Conservation (phyloP, 768 basidiomycete species). For the Pisolithus sp. region DNA sequence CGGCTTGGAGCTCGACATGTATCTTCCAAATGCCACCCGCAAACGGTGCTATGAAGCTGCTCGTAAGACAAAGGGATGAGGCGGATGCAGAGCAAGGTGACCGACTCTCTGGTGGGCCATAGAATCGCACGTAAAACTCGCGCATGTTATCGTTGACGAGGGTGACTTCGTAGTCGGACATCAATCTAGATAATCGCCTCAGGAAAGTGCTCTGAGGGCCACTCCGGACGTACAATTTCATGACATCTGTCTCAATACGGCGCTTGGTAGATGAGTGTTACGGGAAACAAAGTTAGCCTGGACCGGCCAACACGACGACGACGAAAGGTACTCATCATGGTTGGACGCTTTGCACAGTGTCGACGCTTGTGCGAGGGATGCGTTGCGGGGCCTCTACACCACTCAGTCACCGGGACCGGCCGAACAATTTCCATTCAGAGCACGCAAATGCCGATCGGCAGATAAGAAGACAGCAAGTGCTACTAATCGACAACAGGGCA, state of each 20-base stretch:
- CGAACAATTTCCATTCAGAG: constrained; percentile 18
- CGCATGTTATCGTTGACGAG: constrained; percentile 99
- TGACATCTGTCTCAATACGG: constrained; percentile 97
- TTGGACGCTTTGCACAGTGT: constrained; percentile 9
- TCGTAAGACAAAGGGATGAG: background rate
- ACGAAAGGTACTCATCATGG: constrained; percentile 54
- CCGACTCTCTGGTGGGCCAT: constrained; percentile 91
- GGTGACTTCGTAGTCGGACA: constrained; percentile 98
- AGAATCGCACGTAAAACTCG: constrained; percentile 96
- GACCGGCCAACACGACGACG: constrained; percentile 7
- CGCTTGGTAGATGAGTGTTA: constrained; percentile 81
- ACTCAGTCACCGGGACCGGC: constrained; percentile 3
- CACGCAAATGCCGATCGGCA: constrained; percentile 4
- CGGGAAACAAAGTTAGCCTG: constrained; percentile 23
- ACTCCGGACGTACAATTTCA: constrained; percentile 76
- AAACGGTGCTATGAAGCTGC: constrained; percentile 68
- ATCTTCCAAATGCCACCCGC: constrained; percentile 99
- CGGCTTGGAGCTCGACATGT: constrained; percentile 96
- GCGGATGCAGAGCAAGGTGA: constrained; percentile 4
- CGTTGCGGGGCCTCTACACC: background rate
- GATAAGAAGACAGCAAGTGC: background rate
- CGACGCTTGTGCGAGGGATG: constrained; percentile 12
- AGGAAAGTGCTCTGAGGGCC: constrained; percentile 6
- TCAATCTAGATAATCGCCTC: constrained; percentile 53
- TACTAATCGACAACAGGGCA: background rate